Evolutionary conservation across 192 early-diverging fungal genomes (phyloP).

Genomic region (Globomyces pollinis-pini): DNA sequence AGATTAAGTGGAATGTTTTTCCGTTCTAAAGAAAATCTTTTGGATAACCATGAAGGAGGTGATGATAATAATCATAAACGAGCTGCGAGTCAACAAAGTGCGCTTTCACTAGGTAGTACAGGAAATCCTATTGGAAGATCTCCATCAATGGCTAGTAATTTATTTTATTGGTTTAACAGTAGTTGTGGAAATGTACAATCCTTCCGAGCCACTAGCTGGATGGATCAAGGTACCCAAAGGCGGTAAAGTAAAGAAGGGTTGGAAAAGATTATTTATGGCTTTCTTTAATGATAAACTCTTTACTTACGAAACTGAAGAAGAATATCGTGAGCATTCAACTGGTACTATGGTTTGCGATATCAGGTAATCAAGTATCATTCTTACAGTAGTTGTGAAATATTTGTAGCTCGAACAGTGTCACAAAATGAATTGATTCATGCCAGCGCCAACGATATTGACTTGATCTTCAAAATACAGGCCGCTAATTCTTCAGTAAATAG

Average conservation of each 20-base stretch:
- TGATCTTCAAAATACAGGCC: constrained; percentile 46
- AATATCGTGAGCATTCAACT: constrained; percentile 18
- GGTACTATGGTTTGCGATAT: constrained; percentile 31
- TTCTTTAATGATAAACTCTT: constrained; percentile 29
- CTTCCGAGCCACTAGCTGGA: constrained; percentile 21
- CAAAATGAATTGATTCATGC: constrained; percentile 52
- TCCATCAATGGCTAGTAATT: not conserved
- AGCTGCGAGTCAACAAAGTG: constrained; percentile 1
- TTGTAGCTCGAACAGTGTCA: constrained; percentile 27
- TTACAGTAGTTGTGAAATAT: constrained; percentile 41
- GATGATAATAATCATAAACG: constrained; percentile 1
- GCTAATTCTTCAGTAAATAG: not conserved
- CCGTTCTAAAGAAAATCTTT: not conserved
- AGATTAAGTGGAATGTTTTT: constrained; percentile 9
- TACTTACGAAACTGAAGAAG: constrained; percentile 33
- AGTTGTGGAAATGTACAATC: constrained; percentile 14
- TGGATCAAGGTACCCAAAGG: constrained; percentile 44
- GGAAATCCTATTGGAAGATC: too few species aligned
- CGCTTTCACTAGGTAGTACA: too few species aligned
- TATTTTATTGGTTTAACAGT: not conserved
- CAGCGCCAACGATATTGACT: constrained; percentile 40
- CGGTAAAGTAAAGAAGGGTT: constrained; percentile 45
- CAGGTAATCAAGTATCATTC: too few species aligned
- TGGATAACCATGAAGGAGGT: not conserved
- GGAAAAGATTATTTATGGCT: constrained; percentile 30